phyloP scores from a whole-genome alignment of 2,329 filamentous ascomycete species.

The Fusarium guadeloupense region DNA sequence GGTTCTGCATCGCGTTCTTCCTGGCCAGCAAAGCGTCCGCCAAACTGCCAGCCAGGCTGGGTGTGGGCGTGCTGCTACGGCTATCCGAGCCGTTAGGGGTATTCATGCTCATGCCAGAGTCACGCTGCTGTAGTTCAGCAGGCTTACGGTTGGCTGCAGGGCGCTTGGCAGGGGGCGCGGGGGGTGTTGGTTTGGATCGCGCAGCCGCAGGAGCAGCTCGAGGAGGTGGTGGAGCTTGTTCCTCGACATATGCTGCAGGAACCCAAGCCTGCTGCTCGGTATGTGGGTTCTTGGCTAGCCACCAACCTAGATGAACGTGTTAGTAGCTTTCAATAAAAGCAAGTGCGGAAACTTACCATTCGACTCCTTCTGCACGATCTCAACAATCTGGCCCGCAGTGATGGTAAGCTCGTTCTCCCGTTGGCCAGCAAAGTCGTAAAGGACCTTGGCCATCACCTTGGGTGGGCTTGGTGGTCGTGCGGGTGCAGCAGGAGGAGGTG shows the following conservation, averaged over 20 bases:
- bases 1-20: slow-evolving; percentile 78
- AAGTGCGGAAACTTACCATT: slow-evolving; percentile 73
- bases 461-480: slow-evolving; percentile 64
- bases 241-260: slow-evolving; percentile 92
- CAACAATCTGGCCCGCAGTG: slow-evolving; percentile 79
- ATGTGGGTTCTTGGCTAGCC: slow-evolving; percentile 78
- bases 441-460: slow-evolving; percentile 85
- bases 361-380: slow-evolving; percentile 92
- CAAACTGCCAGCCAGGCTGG: slow-evolving; percentile 76
- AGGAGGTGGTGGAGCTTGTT: slow-evolving; percentile 72
- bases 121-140: slow-evolving; percentile 73
- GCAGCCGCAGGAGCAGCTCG: slow-evolving; percentile 73
- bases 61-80: slow-evolving; percentile 75
- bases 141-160: slow-evolving; percentile 79
- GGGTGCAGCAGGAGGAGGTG: slow-evolving; percentile 63
- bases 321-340: slow-evolving; percentile 40
- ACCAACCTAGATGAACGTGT: slow-evolving; percentile 76
- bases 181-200: slow-evolving; percentile 73
- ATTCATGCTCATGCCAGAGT: slow-evolving; percentile 73
- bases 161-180: slow-evolving; percentile 81
- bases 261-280: slow-evolving; percentile 84
- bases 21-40: slow-evolving; percentile 81
- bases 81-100: slow-evolving; percentile 67
- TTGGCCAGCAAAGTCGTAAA: slow-evolving; percentile 91
- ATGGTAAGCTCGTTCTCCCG: slow-evolving; percentile 87